Percentiles rank a stretch among this genome's conserved stretches.
Evolutionary conservation across 768 basidiomycete genomes (phyloP).

Genomic region (Pleurotus eryngii): DNA sequence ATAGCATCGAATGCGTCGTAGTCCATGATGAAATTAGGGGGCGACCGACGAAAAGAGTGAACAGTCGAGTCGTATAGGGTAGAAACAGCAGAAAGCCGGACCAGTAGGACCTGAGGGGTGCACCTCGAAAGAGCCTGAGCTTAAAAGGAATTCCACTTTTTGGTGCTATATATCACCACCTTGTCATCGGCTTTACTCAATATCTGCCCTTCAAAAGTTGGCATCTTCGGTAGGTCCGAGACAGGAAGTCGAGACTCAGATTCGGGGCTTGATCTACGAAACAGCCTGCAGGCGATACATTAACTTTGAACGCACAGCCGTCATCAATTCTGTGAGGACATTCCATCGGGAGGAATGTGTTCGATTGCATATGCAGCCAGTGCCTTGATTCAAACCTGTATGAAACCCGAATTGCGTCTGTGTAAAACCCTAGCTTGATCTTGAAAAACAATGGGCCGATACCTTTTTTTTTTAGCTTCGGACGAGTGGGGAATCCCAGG

Average conservation of each 20-base stretch:
- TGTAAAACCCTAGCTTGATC: conserved; percentile 1
- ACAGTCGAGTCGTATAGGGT: conserved; percentile 29
- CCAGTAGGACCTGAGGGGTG: conserved; percentile 14
- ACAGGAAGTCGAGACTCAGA: conserved; percentile 8
- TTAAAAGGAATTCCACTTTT: conserved; percentile 33
- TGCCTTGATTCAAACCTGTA: conserved; percentile 4
- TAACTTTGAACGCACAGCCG: neutral
- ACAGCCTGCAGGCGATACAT: conserved; percentile 1
- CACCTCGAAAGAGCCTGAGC: conserved; percentile 26
- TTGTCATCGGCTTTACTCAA: conserved; percentile 2
- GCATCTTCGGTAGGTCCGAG: conserved; percentile 6
- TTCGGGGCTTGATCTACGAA: neutral
- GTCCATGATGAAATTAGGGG: conserved; percentile 51
- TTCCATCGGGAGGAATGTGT: neutral
- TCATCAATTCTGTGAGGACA: conserved; percentile 3
- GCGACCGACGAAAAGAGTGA: conserved; percentile 25
- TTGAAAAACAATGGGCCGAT: neutral
- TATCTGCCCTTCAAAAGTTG: neutral
- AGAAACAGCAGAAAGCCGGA: conserved; percentile 17
- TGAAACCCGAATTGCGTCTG: neutral
- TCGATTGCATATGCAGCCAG: conserved; percentile 3
- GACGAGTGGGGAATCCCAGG: too few species aligned
- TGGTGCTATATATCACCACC: conserved; percentile 1
- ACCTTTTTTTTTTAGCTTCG: conserved; percentile 1
- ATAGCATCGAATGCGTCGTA: conserved; percentile 81